Base-by-base conservation (phyloP, 352 stramenopile genomes). In the Globisporangium heterothallicum region DNA sequence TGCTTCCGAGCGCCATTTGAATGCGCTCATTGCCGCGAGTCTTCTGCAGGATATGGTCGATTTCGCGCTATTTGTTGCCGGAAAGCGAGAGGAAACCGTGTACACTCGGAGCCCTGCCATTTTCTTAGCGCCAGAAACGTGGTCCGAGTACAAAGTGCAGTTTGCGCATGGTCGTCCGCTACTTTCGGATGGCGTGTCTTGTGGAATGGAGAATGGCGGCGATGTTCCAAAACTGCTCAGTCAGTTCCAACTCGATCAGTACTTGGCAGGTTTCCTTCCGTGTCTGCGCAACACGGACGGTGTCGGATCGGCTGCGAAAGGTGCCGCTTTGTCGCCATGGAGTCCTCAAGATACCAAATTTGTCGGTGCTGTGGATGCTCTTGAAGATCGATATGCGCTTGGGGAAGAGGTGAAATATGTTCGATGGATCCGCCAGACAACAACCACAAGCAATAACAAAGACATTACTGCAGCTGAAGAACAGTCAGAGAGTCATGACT, bases 341-440 rank as follows among this genome's bases (percentile, higher is more conserved):
- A 56, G 59, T 51, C 70, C 70, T 0, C 38, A n/a, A 6, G 54
- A 72, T 13, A 64, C 40, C n/a, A 70, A 72, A 29, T 88, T 86
- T 35, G 24, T 76, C 34, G 72, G 64, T 1, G 72, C 74, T 1
- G 54, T 50, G 7, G 68, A 76, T 19, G 44, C 68, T 1, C 55
- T 88, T 14, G 59, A 83, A 35, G 71, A 74, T n/a, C 66, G 63
- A 18, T 72, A 72, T 14, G 58, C 77, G 6, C 61, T 88, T 4
- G 75, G 73, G 25, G 77, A 88, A 60, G 66, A 66, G 35, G 56
- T 90, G 21, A 86, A 88, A 47, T 81, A 83, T 26, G 52, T 84
- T 26, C 74, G 77, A 18, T 90, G 76, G 74, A 74, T 76, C 19
- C 42, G 60, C 59, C 57, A 43, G 4, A 63, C 49, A n/a, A n/a